Base-by-base conservation (phyloP, 2,329 filamentous ascomycete species). In the Leptoxyphium fumago region DNA sequence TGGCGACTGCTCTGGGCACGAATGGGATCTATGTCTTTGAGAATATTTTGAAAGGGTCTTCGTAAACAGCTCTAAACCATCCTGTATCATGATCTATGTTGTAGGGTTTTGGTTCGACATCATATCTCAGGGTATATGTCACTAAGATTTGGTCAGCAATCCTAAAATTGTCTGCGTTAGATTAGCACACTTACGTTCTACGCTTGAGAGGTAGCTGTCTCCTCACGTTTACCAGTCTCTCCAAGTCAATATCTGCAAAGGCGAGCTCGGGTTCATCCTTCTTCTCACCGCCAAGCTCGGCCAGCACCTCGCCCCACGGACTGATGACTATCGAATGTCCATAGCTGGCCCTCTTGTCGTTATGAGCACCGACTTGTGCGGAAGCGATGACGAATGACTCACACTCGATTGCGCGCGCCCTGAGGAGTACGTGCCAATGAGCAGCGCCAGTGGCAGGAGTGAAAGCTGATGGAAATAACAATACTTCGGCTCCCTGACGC, bases 381-480 rank as follows among this genome's bases (percentile, higher is more conserved):
- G 88, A 80, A 9, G 88, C 89, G 48, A 95, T 68, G 2, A 95
- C 80, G 68, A 84, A 96, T 44, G 78, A 78, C 64, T 95, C 84
- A 14, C 82, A 86, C 69, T 95, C 89, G 47, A 95, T 85, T 9
- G 89, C 89, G 40, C 89, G 71, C 2, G 85, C 79, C 26, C 84
- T 71, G 11, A 95, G 68, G 5, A 96, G 66, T 2, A 77, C 70
- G 56, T 86, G 78, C 89, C 89, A 96, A 64, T 95, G 89, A 1
- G 84, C 84, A 45, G 70, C 72, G 0, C 89, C 89, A 0, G 89
- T 95, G 1, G 82, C 78, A 0, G 93, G 73, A 0, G 88, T 94
- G 58, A 95, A 96, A 3, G 89, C 89, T 5, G 84, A 89, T 0
- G 89, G 89, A 58, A 89, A 95, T 0, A 85, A 78, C 41, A 95